A percentile compares a stretch with the other conserved stretches of the same genome.
These are phyloP conservation scores for Oehlia diaphana DNA, from an alignment of 192 early-diverging fungal species.

Conservation along the genomic window DNA sequence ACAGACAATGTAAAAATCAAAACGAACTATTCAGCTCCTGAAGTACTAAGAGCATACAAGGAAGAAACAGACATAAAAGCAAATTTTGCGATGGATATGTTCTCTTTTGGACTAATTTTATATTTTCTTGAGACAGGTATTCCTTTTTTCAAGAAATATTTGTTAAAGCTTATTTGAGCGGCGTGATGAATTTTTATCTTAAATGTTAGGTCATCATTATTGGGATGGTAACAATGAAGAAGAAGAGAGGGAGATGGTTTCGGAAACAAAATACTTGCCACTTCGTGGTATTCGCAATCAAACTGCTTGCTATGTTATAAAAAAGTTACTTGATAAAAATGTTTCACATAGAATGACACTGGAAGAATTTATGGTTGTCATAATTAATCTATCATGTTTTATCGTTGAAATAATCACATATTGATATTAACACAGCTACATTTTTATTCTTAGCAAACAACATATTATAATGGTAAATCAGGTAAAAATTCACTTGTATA, in stretches of 20 bases:
- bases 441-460: not conserved
- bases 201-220: not conserved
- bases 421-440: not conserved
- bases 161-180: not conserved
- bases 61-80: not conserved
- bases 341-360: not conserved
- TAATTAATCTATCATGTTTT: not conserved
- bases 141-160: not conserved
- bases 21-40: conserved; percentile 11
- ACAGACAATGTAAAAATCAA: no score
- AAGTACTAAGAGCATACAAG: not conserved
- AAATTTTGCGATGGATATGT: not conserved
- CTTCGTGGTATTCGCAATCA: not conserved
- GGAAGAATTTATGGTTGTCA: not conserved
- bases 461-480: not conserved
- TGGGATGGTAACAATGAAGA: not conserved
- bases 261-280: not conserved
- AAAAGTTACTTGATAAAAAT: not conserved
- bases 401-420: not conserved
- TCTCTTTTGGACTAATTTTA: conserved; percentile 18
- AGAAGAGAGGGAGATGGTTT: not conserved
- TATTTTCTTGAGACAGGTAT: conserved; percentile 10
- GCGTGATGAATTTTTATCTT: not conserved
- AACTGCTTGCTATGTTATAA: not conserved
- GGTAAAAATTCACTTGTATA: not conserved